phyloP scores from a whole-genome alignment of 2,329 filamentous ascomycete genomes.

The Fusarium sp. region DNA sequence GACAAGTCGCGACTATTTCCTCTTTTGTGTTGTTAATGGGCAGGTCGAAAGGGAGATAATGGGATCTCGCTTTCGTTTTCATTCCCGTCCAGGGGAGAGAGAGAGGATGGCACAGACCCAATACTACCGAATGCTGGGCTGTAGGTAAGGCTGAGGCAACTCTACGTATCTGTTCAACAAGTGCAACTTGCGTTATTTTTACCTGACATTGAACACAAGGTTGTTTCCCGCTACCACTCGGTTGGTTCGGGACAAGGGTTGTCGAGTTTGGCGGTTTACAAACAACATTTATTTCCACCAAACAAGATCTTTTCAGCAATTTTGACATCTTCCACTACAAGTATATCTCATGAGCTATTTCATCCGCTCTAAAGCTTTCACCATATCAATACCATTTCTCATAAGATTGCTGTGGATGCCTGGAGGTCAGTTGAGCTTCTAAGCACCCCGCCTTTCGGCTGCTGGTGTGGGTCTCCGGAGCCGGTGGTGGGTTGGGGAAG shows the following conservation, averaged over 20 bases:
- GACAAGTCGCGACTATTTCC: constrained; percentile 14
- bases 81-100: not conserved
- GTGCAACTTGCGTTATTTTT: not conserved
- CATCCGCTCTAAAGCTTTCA: not conserved
- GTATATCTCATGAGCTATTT: not conserved
- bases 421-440: not conserved
- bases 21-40: constrained; percentile 11
- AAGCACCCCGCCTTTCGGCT: not conserved
- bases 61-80: not conserved
- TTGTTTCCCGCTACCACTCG: constrained; percentile 2
- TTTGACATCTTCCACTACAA: not conserved
- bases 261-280: not conserved
- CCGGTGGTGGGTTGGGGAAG: constrained; percentile 11
- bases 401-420: not conserved
- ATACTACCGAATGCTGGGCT: not conserved
- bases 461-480: constrained; percentile 7
- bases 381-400: not conserved
- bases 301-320: not conserved
- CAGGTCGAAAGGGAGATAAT: not conserved
- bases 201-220: not conserved
- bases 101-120: not conserved
- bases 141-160: not conserved
- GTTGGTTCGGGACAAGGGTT: not conserved
- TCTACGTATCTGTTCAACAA: not conserved
- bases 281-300: not conserved